Evolutionary conservation across 768 basidiomycete genomes (phyloP).

Genomic region (Pluteus cervinus): DNA sequence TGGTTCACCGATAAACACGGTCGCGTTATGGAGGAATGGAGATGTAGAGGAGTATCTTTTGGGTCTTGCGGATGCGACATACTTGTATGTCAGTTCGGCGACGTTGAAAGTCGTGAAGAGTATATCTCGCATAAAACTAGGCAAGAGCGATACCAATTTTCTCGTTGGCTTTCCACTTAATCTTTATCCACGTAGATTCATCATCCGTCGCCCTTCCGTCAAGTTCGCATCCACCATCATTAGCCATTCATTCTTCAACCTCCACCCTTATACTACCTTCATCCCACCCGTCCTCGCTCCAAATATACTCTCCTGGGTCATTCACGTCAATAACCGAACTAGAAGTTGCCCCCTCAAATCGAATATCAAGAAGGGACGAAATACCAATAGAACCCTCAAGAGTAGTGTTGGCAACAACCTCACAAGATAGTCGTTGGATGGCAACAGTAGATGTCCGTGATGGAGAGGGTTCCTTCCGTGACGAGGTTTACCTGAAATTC

Average conservation of each 20-base stretch:
- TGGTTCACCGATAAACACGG: slow-evolving; percentile 75
- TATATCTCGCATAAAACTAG: slow-evolving; percentile 73
- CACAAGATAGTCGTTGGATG: slow-evolving; percentile 79
- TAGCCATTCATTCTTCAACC: slow-evolving; percentile 70
- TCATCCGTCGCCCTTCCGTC: slow-evolving; percentile 22
- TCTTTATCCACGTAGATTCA: slow-evolving; percentile 21
- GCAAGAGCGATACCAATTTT: slow-evolving; percentile 30
- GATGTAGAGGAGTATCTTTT: slow-evolving; percentile 85
- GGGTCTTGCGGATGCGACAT: slow-evolving; percentile 75
- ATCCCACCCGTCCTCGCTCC: slow-evolving; percentile 93
- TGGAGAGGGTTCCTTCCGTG: slow-evolving; percentile 56
- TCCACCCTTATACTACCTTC: slow-evolving; percentile 83
- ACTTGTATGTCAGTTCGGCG: slow-evolving; percentile 66
- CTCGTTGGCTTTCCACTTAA: slow-evolving; percentile 2
- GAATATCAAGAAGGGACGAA: slow-evolving; percentile 77
- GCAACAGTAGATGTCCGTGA: slow-evolving; percentile 80
- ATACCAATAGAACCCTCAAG: slow-evolving; percentile 67
- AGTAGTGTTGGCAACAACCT: slow-evolving; percentile 66
- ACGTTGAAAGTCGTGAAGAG: slow-evolving; percentile 68
- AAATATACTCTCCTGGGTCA: slow-evolving; percentile 74
- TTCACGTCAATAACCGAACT: slow-evolving; percentile 77
- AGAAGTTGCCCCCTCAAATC: slow-evolving; percentile 91
- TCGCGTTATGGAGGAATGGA: slow-evolving; percentile 48
- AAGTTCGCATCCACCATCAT: slow-evolving; percentile 47
- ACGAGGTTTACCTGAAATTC: slow-evolving; percentile 79